Base-by-base conservation (phyloP, 345 rosid species). In the Eutrema japonicum region DNA sequence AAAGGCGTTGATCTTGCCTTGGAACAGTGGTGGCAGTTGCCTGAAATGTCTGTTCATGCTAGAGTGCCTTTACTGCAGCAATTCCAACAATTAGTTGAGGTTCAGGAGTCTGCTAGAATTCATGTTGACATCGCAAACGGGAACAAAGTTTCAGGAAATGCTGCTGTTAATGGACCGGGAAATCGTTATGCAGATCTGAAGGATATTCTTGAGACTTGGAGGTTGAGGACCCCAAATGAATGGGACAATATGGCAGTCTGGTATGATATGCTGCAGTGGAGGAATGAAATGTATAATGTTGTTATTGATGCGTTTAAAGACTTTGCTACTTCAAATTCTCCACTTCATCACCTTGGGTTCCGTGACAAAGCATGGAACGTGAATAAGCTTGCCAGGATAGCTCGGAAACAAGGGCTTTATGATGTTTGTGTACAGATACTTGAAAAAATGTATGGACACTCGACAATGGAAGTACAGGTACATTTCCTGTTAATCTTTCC, bases 381-480 rank as follows among this genome's bases (percentile, higher is more conserved):
- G 70, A 95, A 92, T 83, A 92, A 92, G 87, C 96, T 95, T 55
- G 99, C 99, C 66, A 96, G 82, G 74, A 89, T 92, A 78, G 91
- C 99, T 82, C 89, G 96, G 71, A 95, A 88, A 81, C 99, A 95
- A 79, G 98, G 98, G 53, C 98, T 95, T 81, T 75, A 86, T 77
- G 96, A 95, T 84, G 96, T 92, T 76, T 95, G 99, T 70, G 94
- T 92, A 58, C 79, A 83, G 40, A 83, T 92, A 72, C 96, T 95
- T 72, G 98, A 95, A 29, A 95, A 95, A 89, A 88, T 95, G 97
- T 90, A 95, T 80, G 98, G 97, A 61, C 98, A 95, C 77, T 85
- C 97, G 43, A 88, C 98, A 70, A 95, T 95, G 99, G 98, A 95
- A 84, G 96, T 95, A 14, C 99, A 94, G 99, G 99, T 95, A 88